Evolutionary conservation across 2,329 filamentous ascomycete species (phyloP).

Genomic region (Colletotrichum destructivum): DNA sequence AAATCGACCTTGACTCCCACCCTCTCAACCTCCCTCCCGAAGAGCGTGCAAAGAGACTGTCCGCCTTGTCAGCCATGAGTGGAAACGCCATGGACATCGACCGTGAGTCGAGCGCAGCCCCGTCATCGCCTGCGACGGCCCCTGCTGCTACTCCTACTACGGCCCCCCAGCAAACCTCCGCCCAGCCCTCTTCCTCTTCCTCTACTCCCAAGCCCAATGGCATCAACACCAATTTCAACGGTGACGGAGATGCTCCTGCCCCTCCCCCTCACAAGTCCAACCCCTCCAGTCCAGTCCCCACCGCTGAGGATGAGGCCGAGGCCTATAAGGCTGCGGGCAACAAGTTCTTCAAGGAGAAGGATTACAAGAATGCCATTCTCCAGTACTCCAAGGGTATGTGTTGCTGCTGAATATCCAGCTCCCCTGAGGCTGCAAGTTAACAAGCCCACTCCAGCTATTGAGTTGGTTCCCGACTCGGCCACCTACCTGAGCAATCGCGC

Average conservation of each 20-base stretch:
- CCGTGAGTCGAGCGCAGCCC: constrained; percentile 69
- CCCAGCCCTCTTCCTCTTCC: constrained; percentile 64
- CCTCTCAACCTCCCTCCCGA: constrained; percentile 93
- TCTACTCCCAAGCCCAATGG: constrained; percentile 69
- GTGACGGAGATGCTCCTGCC: constrained; percentile 69
- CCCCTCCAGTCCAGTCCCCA: constrained; percentile 70
- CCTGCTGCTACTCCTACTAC: constrained; percentile 48
- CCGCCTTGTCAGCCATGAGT: constrained; percentile 72
- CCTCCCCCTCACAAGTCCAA: constrained; percentile 81
- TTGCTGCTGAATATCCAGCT: constrained; percentile 3
- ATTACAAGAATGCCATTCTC: constrained; percentile 88
- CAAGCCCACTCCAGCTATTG: constrained; percentile 77
- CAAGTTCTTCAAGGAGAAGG: constrained; percentile 95
- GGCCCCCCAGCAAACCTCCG: constrained; percentile 53
- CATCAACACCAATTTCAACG: constrained; percentile 60
- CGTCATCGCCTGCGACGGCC: constrained; percentile 68
- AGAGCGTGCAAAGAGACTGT: constrained; percentile 81
- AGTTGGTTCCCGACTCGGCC: constrained; percentile 86
- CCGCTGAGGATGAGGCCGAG: constrained; percentile 83
- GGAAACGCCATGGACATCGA: constrained; percentile 84
- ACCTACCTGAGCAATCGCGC: constrained; percentile 97
- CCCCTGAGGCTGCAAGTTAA: constrained; percentile 4
- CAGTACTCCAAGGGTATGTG: constrained; percentile 93
- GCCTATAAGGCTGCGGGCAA: constrained; percentile 93
- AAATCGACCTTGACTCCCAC: constrained; percentile 80